A percentile compares a stretch with the other conserved stretches of the same genome.
These are phyloP conservation scores for Primulina eburnea DNA, from an alignment of 257 asterid genomes.

Conservation along the genomic window DNA sequence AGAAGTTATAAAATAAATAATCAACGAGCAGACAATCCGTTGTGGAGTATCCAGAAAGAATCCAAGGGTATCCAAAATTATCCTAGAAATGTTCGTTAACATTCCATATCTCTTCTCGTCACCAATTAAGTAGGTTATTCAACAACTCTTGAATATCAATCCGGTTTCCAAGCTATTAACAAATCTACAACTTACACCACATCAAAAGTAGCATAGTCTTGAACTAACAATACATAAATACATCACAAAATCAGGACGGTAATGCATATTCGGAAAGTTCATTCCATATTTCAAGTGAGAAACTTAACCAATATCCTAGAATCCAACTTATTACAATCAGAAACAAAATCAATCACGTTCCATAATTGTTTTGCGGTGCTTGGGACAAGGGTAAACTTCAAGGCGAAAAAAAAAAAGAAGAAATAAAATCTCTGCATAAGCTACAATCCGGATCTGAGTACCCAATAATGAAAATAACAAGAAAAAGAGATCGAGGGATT, in stretches of 20 bases:
- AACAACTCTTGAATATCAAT: slow-evolving; percentile 8
- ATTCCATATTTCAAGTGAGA: background rate
- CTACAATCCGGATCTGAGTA: slow-evolving; percentile 33
- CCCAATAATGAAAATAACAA: slow-evolving; percentile 12
- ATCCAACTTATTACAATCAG: slow-evolving; percentile 17
- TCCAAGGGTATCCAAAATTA: background rate
- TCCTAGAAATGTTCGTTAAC: background rate
- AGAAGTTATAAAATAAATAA: background rate
- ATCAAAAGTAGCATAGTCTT: slow-evolving; percentile 4
- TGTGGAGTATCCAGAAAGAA: background rate
- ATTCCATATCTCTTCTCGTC: background rate
- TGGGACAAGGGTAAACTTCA: slow-evolving; percentile 12
- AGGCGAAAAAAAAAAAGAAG: slow-evolving; percentile 8
- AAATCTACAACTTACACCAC: slow-evolving; percentile 9
- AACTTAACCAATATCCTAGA: background rate
- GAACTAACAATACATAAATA: background rate
- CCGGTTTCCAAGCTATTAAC: background rate
- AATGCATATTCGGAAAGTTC: background rate
- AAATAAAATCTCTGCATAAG: slow-evolving; percentile 11
- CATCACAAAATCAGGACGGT: slow-evolving; percentile 2
- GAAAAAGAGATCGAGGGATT: slow-evolving; percentile 16
- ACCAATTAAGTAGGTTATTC: background rate
- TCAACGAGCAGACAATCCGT: background rate
- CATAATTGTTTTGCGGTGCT: slow-evolving; percentile 1
- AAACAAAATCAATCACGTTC: background rate